A percentile compares a stretch with the other conserved stretches of the same genome.
These are phyloP conservation scores for Breynia disticha DNA, from an alignment of 441 rosid genomes.

Conservation along the genomic window DNA sequence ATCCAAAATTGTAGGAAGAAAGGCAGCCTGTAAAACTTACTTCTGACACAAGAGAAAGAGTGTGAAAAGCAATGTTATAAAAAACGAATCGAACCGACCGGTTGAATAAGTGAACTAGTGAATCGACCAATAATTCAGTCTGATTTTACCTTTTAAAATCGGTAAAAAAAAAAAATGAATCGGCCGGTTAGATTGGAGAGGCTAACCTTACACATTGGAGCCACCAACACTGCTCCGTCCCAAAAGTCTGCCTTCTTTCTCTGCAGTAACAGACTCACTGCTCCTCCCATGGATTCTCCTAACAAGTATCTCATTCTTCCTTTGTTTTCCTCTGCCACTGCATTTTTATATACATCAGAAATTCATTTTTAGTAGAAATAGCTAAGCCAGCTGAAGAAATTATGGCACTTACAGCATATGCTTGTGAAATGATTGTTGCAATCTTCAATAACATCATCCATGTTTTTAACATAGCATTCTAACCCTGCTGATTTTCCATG, in stretches of 20 bases:
- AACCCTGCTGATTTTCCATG: slow-evolving; percentile 80
- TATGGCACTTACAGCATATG: slow-evolving; percentile 45
- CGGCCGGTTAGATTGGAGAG: too few relatives aligned
- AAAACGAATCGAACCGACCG: too few relatives aligned
- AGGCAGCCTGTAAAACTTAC: neutral
- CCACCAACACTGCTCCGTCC: slow-evolving; percentile 81
- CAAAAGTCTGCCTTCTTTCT: slow-evolving; percentile 55
- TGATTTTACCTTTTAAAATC: too few relatives aligned
- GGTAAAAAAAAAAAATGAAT: too few relatives aligned
- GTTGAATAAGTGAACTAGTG: too few relatives aligned
- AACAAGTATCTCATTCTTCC: slow-evolving; percentile 61
- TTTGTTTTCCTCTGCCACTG: slow-evolving; percentile 48
- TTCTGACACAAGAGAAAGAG: too few relatives aligned
- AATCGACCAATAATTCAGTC: too few relatives aligned
- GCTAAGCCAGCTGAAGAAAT: too few relatives aligned
- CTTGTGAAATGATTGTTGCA: slow-evolving; percentile 45
- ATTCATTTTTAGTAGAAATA: too few relatives aligned
- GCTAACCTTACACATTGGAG: slow-evolving; percentile 94
- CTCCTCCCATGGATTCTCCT: slow-evolving; percentile 96
- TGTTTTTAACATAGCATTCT: slow-evolving; percentile 32
- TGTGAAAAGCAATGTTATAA: too few relatives aligned
- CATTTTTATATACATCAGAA: too few relatives aligned
- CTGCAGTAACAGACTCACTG: slow-evolving; percentile 47
- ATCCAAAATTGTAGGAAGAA: too few relatives aligned
- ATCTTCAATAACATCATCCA: slow-evolving; percentile 56